Base-by-base conservation (phyloP, 257 asterid genomes). In the Nicotiana knightiana region DNA sequence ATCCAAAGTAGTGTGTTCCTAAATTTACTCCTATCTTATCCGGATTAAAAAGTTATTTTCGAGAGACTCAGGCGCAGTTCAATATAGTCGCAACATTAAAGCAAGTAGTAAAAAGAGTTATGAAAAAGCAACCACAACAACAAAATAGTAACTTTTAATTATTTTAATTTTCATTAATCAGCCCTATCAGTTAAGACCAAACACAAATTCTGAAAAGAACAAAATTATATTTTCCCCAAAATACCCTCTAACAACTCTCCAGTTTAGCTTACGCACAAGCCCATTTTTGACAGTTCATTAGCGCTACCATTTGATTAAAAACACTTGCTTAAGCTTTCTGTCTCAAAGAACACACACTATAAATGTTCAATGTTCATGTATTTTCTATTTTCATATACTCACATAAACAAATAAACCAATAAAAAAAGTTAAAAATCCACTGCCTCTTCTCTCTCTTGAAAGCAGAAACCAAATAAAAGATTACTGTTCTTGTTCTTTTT, bases 401-500 rank as follows among this genome's bases (percentile, higher is more conserved):
- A 5, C 18, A 39, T 10, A 39, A 68, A 39, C 10, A 39, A 37
- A 11, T 51, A 53, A 53, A 53, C 58, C 18, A 68, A 37, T 33
- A 0, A 0, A n/a, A 18, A 68, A 68, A 4, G 0, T 3, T 8
- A 39, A 71, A 46, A 71, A 75, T n/a, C 63, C 26, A 48, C 80
- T 71, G 48, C 35, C 11, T 58, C 26, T 18, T 73, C 43, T 73
- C 79, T 73, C 39, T 48, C 79, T 15, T 48, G 79, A 1, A 73
- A 73, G 62, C 79, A 48, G 39, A 75, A 75, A 51, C 28, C 79
- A 61, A 75, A 75, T 26, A 26, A 75, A 26, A 51, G 80, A 75
- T 51, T 75, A 15, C 24, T 51, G 80, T 75, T 75, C 13, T 48
- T 48, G 62, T 48, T 73, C 16, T 2, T 48, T 63, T 26, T 75